Evolutionary conservation across 768 basidiomycete species (phyloP).

Genomic region (Leccinum pellstonianum): DNA sequence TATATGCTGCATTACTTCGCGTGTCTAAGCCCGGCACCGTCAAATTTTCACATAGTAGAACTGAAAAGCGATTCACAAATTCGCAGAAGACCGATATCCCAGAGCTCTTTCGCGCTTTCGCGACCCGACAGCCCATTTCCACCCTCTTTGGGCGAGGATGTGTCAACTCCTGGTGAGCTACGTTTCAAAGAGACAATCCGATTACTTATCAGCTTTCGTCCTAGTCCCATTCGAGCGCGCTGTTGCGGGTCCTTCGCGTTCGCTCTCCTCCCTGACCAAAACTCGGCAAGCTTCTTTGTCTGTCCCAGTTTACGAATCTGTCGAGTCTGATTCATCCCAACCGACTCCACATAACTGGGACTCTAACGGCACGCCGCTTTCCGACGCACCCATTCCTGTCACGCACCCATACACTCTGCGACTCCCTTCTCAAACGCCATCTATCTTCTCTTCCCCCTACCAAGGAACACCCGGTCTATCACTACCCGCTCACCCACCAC

Average conservation of each 20-base stretch:
- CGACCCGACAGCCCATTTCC: conserved; percentile 1
- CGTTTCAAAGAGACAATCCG: neutral
- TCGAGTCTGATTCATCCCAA: conserved; percentile 8
- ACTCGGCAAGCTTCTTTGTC: conserved; percentile 7
- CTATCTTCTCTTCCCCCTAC: conserved; percentile 18
- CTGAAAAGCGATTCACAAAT: conserved; percentile 9
- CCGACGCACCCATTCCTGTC: conserved; percentile 19
- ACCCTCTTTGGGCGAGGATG: neutral
- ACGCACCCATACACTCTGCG: conserved; percentile 23
- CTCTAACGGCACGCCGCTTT: conserved; percentile 7
- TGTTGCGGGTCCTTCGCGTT: conserved; percentile 12
- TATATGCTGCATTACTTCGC: conserved; percentile 6
- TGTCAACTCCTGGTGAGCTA: conserved; percentile 15
- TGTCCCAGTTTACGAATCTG: conserved; percentile 8
- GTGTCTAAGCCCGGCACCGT: conserved; percentile 9
- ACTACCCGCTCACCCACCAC: conserved; percentile 32
- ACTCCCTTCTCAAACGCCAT: conserved; percentile 17
- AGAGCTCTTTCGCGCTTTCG: neutral
- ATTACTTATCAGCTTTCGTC: conserved; percentile 6
- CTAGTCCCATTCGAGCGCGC: conserved; percentile 12
- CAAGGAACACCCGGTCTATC: conserved; percentile 19
- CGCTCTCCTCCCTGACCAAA: conserved; percentile 9
- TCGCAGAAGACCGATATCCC: conserved; percentile 9
- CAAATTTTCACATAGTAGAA: conserved; percentile 5
- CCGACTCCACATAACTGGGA: neutral